Evolutionary conservation across 768 basidiomycete genomes (phyloP).

Genomic region (Kwoniella europaea): DNA sequence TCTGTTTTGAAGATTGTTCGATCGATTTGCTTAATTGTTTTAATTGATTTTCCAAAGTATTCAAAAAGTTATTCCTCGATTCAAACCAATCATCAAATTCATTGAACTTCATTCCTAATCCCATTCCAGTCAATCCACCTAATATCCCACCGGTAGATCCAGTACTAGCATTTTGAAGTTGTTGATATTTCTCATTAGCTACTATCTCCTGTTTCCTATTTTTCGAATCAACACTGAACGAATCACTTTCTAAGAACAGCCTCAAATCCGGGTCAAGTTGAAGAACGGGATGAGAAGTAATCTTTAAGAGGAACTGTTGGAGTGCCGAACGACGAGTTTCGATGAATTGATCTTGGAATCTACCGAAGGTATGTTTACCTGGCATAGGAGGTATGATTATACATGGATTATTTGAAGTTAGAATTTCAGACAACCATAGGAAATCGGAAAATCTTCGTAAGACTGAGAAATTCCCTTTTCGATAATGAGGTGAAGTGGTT

Average conservation of each 20-base stretch:
- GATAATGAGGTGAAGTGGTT: conserved; percentile 82
- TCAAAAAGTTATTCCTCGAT: conserved; percentile 78
- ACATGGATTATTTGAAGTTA: conserved; percentile 89
- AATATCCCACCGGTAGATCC: conserved; percentile 68
- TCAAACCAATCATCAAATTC: conserved; percentile 78
- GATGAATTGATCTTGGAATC: conserved; percentile 91
- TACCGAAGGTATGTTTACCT: conserved; percentile 87
- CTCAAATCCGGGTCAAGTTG: conserved; percentile 84
- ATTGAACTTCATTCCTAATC: conserved; percentile 60
- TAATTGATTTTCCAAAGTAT: conserved; percentile 86
- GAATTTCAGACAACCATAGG: conserved; percentile 89
- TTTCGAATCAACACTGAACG: conserved; percentile 83
- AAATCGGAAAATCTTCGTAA: conserved; percentile 98
- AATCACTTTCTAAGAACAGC: conserved; percentile 91
- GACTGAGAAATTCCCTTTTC: conserved; percentile 85
- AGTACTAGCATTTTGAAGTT: conserved; percentile 54
- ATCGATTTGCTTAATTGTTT: conserved; percentile 85
- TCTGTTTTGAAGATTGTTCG: conserved; percentile 80
- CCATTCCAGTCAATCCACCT: conserved; percentile 72
- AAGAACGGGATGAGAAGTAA: conserved; percentile 86
- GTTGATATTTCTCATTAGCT: conserved; percentile 72
- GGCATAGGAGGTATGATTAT: conserved; percentile 96
- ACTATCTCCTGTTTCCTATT: conserved; percentile 69
- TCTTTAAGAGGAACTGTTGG: conserved; percentile 90
- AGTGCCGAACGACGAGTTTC: conserved; percentile 80